Conservation (phyloP, 345 rosid genomes). For the Eucalyptus brandiana region DNA sequence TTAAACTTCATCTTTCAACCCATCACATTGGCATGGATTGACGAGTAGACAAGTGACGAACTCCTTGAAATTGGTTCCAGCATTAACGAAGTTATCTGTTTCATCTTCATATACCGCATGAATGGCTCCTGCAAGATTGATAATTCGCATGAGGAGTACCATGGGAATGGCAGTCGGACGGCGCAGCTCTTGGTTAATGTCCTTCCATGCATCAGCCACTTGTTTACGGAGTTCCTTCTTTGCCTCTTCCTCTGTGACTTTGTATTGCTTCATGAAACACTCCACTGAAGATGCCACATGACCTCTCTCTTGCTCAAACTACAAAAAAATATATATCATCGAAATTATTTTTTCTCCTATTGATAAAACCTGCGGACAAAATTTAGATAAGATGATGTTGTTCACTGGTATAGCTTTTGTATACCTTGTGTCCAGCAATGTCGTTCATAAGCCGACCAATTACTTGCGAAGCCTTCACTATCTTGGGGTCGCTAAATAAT, state of each 20-base stretch:
- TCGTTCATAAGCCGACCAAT: slow-evolving; percentile 2
- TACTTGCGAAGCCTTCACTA: not conserved
- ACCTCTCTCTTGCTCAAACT: not conserved
- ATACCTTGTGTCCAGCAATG: not conserved
- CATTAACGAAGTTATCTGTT: not conserved
- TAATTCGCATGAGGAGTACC: not conserved
- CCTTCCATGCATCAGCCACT: slow-evolving; percentile 4
- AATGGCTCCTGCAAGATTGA: not conserved
- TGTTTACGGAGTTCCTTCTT: not conserved
- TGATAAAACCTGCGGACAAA: not conserved
- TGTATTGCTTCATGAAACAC: not conserved
- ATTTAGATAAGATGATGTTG: not conserved
- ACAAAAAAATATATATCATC: not conserved
- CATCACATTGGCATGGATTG: not conserved
- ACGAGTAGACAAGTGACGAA: not conserved
- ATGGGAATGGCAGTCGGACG: not conserved
- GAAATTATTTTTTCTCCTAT: not conserved
- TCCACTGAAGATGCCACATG: not conserved
- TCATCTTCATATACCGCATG: slow-evolving; percentile 4
- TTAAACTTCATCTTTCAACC: not conserved
- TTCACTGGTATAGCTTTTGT: not conserved
- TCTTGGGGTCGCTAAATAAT: not conserved
- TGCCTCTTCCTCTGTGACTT: not conserved
- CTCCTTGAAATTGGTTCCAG: not conserved
- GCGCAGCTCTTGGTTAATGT: not conserved